Evolutionary conservation across 805 yeast genomes (phyloP), one percentile per base, ranked within the genome.

Genomic region (Saccharomycopsis babjevae): DNA sequence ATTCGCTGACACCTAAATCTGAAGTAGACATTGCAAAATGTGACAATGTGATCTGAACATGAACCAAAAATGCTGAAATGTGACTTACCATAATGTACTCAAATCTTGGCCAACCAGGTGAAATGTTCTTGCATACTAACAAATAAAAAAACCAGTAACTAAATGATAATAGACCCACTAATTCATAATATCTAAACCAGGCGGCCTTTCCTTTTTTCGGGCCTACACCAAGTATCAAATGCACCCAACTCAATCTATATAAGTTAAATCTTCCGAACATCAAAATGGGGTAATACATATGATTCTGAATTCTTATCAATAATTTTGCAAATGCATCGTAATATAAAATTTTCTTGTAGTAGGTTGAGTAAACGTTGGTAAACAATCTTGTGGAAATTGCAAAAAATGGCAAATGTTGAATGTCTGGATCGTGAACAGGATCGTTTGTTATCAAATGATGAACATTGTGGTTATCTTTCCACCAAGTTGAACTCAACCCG

Each of bases 11-110:
- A 0, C 97, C 97, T 18, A 90, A 74, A 68, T 90, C 96, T 5
- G 94, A 79, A 0, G 97, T 91, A 1, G 96, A 88, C 96, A 90
- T 91, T 42, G 96, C 96, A 75, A 90, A 90, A 71, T 90, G 97
- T 15, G 92, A 85, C 52, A 90, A 77, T 0, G 96, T 89, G 72
- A 90, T 90, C 71, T 91, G 97, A 38, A 90, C 96, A 71, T 90
- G 97, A n/a, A 90, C 93, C 43, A 92, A 79, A 96, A 89, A 89
- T 1, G 97, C 88, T 13, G 88, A 80, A 8, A 89, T 69, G 67
- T 90, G 96, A 50, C 92, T 84, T 5, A 88, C 82, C 77, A 89
- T 68, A 16, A 91, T 74, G 70, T 78, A 91, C 62, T 74, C 72
- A 66, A 86, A 76, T 63, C 87, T 76, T 58, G 81, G 78, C 71